These are phyloP conservation scores for Rhizoctonia solani DNA, from an alignment of 1,284 basidiomycete genomes.

Conservation along the genomic window DNA sequence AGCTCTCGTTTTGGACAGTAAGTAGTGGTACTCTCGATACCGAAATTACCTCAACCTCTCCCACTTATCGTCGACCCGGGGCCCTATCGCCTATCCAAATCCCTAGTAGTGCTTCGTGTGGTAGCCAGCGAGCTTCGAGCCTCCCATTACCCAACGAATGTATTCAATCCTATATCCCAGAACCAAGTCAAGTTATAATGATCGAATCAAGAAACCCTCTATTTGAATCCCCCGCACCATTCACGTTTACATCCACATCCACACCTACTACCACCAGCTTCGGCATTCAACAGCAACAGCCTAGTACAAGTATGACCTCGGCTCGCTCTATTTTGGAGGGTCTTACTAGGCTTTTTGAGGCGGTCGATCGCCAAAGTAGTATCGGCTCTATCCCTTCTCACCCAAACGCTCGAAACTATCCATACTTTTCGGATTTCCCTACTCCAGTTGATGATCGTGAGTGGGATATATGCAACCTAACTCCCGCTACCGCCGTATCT, in stretches of 20 bases:
- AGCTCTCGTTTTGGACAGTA: background rate
- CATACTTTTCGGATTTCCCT: too few relatives aligned
- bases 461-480: background rate
- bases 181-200: background rate
- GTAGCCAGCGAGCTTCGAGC: background rate
- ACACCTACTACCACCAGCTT: background rate
- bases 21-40: background rate
- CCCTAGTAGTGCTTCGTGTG: too few relatives aligned
- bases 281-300: background rate
- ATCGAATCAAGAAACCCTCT: background rate
- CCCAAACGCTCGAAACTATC: too few relatives aligned
- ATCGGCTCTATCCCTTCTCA: too few relatives aligned
- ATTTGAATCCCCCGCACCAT: background rate
- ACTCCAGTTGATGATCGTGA: background rate
- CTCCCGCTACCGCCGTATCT: background rate
- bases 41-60: background rate
- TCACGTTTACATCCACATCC: background rate
- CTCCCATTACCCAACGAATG: background rate
- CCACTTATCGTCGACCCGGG: too few relatives aligned
- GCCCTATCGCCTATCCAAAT: too few relatives aligned
- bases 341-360: background rate
- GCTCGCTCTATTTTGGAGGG: background rate
- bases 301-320: background rate
- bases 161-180: background rate
- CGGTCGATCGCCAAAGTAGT: background rate